These are phyloP conservation scores for Emergomyces orientalis DNA, from an alignment of 2,329 filamentous ascomycete genomes.

Conservation along the genomic window DNA sequence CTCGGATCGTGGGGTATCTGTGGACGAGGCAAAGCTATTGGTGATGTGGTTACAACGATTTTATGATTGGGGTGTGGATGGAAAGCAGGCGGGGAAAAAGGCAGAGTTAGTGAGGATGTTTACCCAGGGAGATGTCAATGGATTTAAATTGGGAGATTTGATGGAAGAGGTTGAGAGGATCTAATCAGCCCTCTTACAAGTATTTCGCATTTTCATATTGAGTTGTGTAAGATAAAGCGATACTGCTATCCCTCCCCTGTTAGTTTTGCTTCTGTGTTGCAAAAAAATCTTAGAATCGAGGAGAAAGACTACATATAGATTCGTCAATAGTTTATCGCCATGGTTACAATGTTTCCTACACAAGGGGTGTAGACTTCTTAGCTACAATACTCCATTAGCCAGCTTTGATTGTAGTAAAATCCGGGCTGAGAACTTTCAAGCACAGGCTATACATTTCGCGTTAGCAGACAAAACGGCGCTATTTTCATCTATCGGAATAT, in stretches of 20 bases:
- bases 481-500: no score
- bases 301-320: neutral
- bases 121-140: conserved; percentile 58
- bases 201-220: neutral
- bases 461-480: no score
- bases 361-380: neutral
- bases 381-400: neutral
- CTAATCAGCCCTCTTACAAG: conserved; percentile 18
- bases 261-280: neutral
- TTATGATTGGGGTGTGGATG: conserved; percentile 58
- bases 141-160: conserved; percentile 75
- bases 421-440: neutral
- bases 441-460: no score
- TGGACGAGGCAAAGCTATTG: conserved; percentile 80
- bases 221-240: conserved; percentile 5
- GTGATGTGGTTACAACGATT: conserved; percentile 92
- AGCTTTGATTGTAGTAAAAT: neutral
- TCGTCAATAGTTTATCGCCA: neutral
- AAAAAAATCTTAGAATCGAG: neutral
- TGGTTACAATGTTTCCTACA: no score
- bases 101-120: conserved; percentile 72
- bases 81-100: conserved; percentile 48
- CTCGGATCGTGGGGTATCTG: conserved; percentile 63
- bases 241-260: neutral
- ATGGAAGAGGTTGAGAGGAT: conserved; percentile 84